Conservation (phyloP, 352 stramenopile genomes). For the Phytophthora kernoviae region DNA sequence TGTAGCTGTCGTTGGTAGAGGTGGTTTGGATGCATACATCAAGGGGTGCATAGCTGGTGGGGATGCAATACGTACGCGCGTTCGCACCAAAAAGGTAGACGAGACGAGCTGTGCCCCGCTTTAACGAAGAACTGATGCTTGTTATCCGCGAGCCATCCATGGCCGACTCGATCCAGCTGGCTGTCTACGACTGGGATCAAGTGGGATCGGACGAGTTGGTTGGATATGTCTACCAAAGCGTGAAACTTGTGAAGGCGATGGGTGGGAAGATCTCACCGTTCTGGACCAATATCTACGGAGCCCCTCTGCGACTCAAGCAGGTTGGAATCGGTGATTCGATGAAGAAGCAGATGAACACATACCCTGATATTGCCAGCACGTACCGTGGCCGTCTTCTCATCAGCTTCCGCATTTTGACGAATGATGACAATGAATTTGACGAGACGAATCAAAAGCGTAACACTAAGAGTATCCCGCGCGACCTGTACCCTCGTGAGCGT, state of each 20-base stretch:
- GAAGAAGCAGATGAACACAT: constrained; percentile 88
- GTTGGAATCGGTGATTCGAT: constrained; percentile 62
- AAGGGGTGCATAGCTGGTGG: constrained; percentile 61
- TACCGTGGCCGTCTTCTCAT: constrained; percentile 86
- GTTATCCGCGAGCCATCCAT: constrained; percentile 82
- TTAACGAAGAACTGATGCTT: constrained; percentile 83
- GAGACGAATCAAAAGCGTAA: constrained; percentile 88
- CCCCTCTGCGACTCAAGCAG: constrained; percentile 59
- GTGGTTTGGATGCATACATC: constrained; percentile 77
- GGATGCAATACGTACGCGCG: constrained; percentile 68
- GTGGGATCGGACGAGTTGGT: constrained; percentile 78
- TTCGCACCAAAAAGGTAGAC: constrained; percentile 77
- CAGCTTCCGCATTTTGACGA: constrained; percentile 70
- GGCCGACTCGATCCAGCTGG: constrained; percentile 75
- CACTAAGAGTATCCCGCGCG: constrained; percentile 62
- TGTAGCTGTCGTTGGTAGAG: constrained; percentile 58
- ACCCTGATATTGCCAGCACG: constrained; percentile 78
- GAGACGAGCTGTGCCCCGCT: constrained; percentile 68
- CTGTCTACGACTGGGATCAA: constrained; percentile 81
- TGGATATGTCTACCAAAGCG: constrained; percentile 68
- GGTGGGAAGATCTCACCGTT: constrained; percentile 58
- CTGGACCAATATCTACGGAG: constrained; percentile 85
- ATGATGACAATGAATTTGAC: constrained; percentile 74
- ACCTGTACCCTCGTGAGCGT: constrained; percentile 61
- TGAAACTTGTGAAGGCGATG: constrained; percentile 76